Evolutionary conservation across 768 basidiomycete species (phyloP), one percentile per base, ranked within the genome.

Genomic region (Naganishia friedmannii): DNA sequence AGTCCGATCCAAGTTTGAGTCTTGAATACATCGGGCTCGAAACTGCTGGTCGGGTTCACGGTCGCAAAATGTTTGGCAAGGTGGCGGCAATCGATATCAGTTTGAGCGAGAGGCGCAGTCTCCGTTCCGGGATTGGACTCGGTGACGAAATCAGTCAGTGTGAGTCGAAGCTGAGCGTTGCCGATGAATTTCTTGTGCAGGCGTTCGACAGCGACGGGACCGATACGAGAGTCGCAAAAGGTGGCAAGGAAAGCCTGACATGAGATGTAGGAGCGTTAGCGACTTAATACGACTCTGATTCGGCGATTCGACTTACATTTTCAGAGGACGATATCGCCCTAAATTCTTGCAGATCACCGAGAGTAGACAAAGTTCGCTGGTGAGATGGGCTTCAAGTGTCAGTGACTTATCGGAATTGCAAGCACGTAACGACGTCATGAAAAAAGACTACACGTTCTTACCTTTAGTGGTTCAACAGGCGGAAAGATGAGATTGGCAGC

Each of bases 171-270:
- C n/a, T 63, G 60, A 2, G 60, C 60, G 42, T 45, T 63, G 60
- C 60, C 60, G 42, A 63, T 63, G 39, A 63, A 63, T 29, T 63
- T 63, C 60, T 63, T 63, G 60, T 63, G 34, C 60, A 63, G 34
- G 23, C 39, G 39, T 34, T 26, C 21, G 42, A 63, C 60, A 26
- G 60, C 60, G 23, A 63, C 17, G 9, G 60, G 60, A 10, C 60
- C 60, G 32, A 45, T 26, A 23, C 60, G 29, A 46, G 60, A 63
- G 23, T 63, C 60, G 42, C 60, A 63, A 63, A 45, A 63, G 8
- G 46, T 17, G 9, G 60, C 60, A 45, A 63, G 60, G 26, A 63
- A 63, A 4, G 60, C 60, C 60, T 63, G 17, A 26, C 6, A 17
- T 12, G 10, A 3, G 39, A 26, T 21, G 26, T 2, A 8, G 23